Conservation (phyloP, 23 red algal species). For the Gracilariopsis chorda region DNA sequence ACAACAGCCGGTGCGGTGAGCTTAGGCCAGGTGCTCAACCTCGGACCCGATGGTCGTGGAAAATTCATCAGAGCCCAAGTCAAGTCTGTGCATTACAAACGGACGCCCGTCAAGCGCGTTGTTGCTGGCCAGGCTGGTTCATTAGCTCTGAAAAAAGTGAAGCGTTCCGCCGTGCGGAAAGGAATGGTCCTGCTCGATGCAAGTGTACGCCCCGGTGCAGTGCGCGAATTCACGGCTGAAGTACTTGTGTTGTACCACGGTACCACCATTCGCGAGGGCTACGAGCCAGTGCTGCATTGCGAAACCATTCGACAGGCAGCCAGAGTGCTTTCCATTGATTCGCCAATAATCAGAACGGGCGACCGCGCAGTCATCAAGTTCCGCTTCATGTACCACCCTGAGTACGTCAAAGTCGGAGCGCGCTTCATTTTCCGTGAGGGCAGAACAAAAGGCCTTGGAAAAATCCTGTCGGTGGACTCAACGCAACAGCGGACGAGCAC, state of each 20-base stretch:
- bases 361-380: conserved; percentile 92
- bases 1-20: conserved; percentile 64
- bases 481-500: background rate
- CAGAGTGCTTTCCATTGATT: conserved; percentile 84
- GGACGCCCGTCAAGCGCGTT: conserved; percentile 82
- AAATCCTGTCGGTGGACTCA: conserved; percentile 53
- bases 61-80: conserved; percentile 81
- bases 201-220: conserved; percentile 49
- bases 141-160: conserved; percentile 95
- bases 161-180: conserved; percentile 89
- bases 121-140: conserved; percentile 95
- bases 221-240: conserved; percentile 92
- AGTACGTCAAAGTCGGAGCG: conserved; percentile 82
- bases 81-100: conserved; percentile 96
- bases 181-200: conserved; percentile 94
- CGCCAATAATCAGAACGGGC: conserved; percentile 88
- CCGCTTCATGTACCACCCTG: conserved; percentile 95
- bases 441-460: conserved; percentile 92
- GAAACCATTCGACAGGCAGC: conserved; percentile 96
- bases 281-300: conserved; percentile 93
- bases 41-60: conserved; percentile 90
- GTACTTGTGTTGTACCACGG: conserved; percentile 90
- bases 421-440: conserved; percentile 99
- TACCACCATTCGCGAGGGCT: conserved; percentile 84
- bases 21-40: conserved; percentile 74